Conservation (phyloP, 2,329 filamentous ascomycete genomes). For the Pseudodiploospora longispora region DNA sequence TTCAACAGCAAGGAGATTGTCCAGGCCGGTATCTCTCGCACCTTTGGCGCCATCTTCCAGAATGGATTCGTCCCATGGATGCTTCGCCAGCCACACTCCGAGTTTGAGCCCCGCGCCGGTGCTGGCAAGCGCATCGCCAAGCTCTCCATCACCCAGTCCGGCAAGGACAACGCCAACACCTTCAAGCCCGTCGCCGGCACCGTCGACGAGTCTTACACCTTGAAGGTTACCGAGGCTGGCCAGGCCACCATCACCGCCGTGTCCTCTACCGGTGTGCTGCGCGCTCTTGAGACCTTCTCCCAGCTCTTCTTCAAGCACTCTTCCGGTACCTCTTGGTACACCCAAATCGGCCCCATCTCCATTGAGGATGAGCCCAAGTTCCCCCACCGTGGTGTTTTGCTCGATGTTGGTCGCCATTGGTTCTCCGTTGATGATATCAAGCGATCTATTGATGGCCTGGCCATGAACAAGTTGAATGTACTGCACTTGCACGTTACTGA, state of each 20-base stretch:
- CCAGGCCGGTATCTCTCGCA: slow-evolving; percentile 47
- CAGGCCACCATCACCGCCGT: slow-evolving; percentile 54
- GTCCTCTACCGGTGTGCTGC: slow-evolving; percentile 61
- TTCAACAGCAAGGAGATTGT: slow-evolving; percentile 47
- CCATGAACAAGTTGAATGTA: slow-evolving; percentile 77
- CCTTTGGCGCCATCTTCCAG: slow-evolving; percentile 56
- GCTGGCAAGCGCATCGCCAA: slow-evolving; percentile 41
- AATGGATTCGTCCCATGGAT: slow-evolving; percentile 72
- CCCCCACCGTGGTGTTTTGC: slow-evolving; percentile 67
- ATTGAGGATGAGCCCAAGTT: slow-evolving; percentile 71
- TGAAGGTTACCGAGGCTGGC: slow-evolving; percentile 52
- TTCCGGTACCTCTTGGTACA: slow-evolving; percentile 53
- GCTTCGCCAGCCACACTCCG: slow-evolving; percentile 54
- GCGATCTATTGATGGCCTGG: slow-evolving; percentile 66
- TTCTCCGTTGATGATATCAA: slow-evolving; percentile 60
- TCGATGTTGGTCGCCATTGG: slow-evolving; percentile 70
- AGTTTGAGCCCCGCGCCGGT: slow-evolving; percentile 53
- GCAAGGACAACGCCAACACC: slow-evolving; percentile 41
- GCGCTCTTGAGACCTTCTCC: slow-evolving; percentile 66
- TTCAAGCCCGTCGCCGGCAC: slow-evolving; percentile 54
- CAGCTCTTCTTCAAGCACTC: slow-evolving; percentile 75
- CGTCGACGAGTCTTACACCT: slow-evolving; percentile 68
- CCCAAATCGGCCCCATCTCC: slow-evolving; percentile 57
- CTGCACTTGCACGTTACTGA: slow-evolving; percentile 78
- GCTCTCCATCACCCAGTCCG: slow-evolving; percentile 56